These are phyloP conservation scores for Macrolepiota fuliginosa DNA, from an alignment of 768 basidiomycete genomes.

Conservation along the genomic window DNA sequence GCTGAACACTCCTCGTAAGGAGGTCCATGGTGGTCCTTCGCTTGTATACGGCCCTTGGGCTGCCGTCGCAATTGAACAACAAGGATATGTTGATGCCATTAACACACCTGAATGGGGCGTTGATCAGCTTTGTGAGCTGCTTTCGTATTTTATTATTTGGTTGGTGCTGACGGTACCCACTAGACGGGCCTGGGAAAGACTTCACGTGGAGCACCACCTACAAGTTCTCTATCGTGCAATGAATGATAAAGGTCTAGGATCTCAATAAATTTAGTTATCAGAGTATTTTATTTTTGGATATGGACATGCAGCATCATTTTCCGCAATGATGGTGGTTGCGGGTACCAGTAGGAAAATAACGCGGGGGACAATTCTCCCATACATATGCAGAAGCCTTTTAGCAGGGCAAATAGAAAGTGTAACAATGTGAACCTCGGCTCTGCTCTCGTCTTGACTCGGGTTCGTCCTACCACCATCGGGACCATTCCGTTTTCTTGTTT, in stretches of 20 bases:
- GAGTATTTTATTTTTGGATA: no score
- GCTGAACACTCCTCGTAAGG: conserved; percentile 45
- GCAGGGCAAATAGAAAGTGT: no score
- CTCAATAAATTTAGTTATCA: no score
- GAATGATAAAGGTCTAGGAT: background rate
- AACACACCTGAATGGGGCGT: conserved; percentile 54
- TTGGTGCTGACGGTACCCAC: background rate
- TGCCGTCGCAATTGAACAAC: conserved; percentile 52
- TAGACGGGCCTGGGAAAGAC: conserved; percentile 40
- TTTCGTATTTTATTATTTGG: background rate
- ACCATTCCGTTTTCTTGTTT: no score
- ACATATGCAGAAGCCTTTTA: no score
- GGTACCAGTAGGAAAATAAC: no score
- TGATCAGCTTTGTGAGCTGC: conserved; percentile 48
- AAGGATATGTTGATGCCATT: conserved; percentile 53
- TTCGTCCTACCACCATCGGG: no score
- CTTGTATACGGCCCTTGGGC: conserved; percentile 38
- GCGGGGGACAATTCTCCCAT: no score
- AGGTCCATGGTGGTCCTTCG: conserved; percentile 44
- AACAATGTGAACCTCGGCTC: no score
- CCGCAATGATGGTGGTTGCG: no score
- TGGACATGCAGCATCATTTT: no score
- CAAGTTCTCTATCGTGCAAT: conserved; percentile 37
- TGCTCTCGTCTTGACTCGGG: no score
- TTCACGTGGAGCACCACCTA: conserved; percentile 48